These are phyloP conservation scores for Dispira simplex DNA, from an alignment of 192 early-diverging fungal genomes.

Conservation along the genomic window DNA sequence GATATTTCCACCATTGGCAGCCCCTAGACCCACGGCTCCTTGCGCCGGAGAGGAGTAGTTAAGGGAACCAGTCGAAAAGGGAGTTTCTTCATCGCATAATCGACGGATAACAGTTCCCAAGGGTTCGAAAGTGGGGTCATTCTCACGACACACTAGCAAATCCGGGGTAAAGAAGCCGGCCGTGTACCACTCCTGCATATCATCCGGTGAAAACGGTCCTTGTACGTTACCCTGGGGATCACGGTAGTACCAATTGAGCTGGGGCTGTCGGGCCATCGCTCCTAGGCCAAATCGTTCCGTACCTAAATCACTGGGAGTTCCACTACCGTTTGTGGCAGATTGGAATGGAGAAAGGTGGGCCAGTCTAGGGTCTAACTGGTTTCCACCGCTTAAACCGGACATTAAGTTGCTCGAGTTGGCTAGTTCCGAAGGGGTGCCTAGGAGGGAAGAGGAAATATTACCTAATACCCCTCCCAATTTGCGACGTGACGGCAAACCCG, in stretches of 20 bases:
- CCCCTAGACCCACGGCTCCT: no score
- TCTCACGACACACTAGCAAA: slow-evolving; percentile 68
- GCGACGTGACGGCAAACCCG: not conserved
- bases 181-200: slow-evolving; percentile 94
- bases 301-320: no score
- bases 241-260: slow-evolving; percentile 62
- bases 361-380: no score
- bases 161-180: slow-evolving; percentile 69
- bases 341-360: no score
- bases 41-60: no score
- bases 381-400: slow-evolving; percentile 2
- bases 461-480: not conserved
- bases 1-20: no score
- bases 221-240: slow-evolving; percentile 75
- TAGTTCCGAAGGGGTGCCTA: not conserved
- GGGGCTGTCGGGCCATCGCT: not conserved
- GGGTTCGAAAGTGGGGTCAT: slow-evolving; percentile 64
- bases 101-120: slow-evolving; percentile 47
- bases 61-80: slow-evolving; percentile 40
- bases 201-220: slow-evolving; percentile 72
- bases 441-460: not conserved
- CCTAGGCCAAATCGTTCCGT: not conserved
- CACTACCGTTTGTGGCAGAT: no score
- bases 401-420: slow-evolving; percentile 4
- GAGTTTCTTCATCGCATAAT: slow-evolving; percentile 46